Conservation (phyloP, 352 stramenopile species). For the Pythium insidiosum region DNA sequence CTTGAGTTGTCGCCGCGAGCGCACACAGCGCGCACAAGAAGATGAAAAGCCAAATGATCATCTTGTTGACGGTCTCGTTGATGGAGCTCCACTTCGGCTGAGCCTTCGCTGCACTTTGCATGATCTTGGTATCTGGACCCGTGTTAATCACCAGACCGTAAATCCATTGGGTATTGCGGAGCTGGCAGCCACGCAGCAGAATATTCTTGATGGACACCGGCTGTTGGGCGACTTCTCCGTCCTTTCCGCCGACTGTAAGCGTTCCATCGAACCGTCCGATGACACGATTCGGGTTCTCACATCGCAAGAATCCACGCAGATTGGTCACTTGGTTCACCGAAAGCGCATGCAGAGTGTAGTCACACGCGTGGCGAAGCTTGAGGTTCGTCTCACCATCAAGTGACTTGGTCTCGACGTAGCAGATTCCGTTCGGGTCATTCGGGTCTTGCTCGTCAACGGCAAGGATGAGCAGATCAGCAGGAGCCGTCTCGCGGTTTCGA, state of each 20-base stretch:
- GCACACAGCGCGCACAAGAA: conserved; percentile 51
- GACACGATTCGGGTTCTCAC: conserved; percentile 71
- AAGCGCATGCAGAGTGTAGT: conserved; percentile 41
- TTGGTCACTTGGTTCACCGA: conserved; percentile 24
- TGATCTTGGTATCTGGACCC: conserved; percentile 77
- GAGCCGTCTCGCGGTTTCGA: conserved; percentile 66
- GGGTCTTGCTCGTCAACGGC: conserved; percentile 59
- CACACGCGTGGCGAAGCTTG: conserved; percentile 72
- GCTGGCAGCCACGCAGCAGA: conserved; percentile 74
- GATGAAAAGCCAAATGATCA: conserved; percentile 74
- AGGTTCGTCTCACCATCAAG: conserved; percentile 89
- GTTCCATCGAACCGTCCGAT: conserved; percentile 76
- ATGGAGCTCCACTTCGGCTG: conserved; percentile 78
- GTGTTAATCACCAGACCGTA: conserved; percentile 88
- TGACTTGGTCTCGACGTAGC: conserved; percentile 85
- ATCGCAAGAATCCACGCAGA: conserved; percentile 45
- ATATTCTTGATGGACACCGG: conserved; percentile 83
- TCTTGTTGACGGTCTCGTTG: conserved; percentile 71
- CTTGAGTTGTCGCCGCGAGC: conserved; percentile 43
- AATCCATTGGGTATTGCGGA: conserved; percentile 88
- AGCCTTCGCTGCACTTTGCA: conserved; percentile 57
- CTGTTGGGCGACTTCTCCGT: conserved; percentile 26
- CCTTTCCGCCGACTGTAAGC: conserved; percentile 18
- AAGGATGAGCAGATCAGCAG: conserved; percentile 83
- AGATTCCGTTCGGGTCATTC: conserved; percentile 55